Conservation (phyloP, 1,284 basidiomycete genomes). For the Xerocomus nothofagi region DNA sequence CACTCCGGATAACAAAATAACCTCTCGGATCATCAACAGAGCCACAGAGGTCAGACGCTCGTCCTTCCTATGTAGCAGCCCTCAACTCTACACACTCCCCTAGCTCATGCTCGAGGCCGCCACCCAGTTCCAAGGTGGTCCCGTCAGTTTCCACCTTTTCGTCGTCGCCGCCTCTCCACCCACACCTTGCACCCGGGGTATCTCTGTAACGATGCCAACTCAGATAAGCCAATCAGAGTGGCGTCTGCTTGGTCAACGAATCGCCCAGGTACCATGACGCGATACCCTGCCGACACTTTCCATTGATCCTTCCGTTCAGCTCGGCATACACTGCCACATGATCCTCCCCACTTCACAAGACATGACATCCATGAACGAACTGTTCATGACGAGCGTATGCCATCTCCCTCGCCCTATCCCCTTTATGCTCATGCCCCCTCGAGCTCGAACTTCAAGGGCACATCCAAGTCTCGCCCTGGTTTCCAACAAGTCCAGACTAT, state of each 20-base stretch:
- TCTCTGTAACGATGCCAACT: constrained; percentile 20
- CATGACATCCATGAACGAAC: constrained; percentile 43
- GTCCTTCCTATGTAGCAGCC: neutral
- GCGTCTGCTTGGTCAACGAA: constrained; percentile 43
- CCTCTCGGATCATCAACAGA: constrained; percentile 42
- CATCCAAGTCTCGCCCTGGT: constrained; percentile 39
- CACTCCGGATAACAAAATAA: constrained; percentile 44
- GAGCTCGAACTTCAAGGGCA: constrained; percentile 46
- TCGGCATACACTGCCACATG: constrained; percentile 58
- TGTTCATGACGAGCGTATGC: constrained; percentile 58
- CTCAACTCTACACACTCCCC: neutral
- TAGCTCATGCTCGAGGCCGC: constrained; percentile 34
- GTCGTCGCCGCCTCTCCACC: constrained; percentile 54
- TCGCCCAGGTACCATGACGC: constrained; percentile 45
- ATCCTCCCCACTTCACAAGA: constrained; percentile 48
- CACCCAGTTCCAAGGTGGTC: constrained; percentile 36
- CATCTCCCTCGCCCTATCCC: constrained; percentile 4
- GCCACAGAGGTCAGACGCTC: constrained; percentile 45
- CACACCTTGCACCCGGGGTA: constrained; percentile 36
- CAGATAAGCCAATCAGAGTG: constrained; percentile 37
- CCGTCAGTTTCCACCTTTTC: constrained; percentile 53
- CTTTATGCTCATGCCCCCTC: constrained; percentile 14
- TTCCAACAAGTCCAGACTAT: constrained; percentile 37
- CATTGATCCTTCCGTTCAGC: constrained; percentile 38
- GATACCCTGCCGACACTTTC: constrained; percentile 6